Evolutionary conservation across 2,329 filamentous ascomycete species (phyloP), one percentile per base, ranked within the genome.

Genomic region (Balansia obtecta): DNA sequence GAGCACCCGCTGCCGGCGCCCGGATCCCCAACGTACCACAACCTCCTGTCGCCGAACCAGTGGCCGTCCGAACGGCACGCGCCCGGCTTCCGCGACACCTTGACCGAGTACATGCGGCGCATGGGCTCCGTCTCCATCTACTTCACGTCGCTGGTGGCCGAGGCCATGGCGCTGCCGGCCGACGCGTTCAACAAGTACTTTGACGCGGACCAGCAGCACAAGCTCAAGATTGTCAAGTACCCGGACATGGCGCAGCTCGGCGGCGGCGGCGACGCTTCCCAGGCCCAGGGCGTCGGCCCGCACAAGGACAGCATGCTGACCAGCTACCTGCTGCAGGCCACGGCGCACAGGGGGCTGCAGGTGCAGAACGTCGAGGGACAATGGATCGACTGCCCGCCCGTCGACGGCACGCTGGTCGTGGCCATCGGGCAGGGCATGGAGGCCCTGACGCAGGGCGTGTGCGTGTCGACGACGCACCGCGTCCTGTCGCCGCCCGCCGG

Each of bases 201-300:
- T 67, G 86, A 90, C 63, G 58, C 74, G 71, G 65, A 76, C 57
- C 72, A 79, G 70, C 88, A 93, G 69, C 87, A 94, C 71, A 94
- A 94, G 71, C 75, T 94, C 60, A 95, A 95, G 71, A 83, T 95
- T 53, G 83, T 94, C 53, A 88, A 86, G 69, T 94, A 93, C 62
- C 88, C 88, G 0, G 88, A 93, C 62, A 65, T 78, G 12, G 66
- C 70, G n/a, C 75, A 80, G 63, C 68, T 86, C 1, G 77, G 64
- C 18, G 11, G 16, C 13, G 10, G 13, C 33, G 34, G 55, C 20
- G 64, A 60, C 1, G 68, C 63, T 39, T 62, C 60, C 20, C 64
- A 74, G 55, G 73, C 74, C 34, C 80, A 83, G 57, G 80, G 71
- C 58, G 84, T 90, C 0, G 87, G 86, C 0, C 86, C 87, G 34